Percentiles rank a stretch among this genome's conserved stretches.
Evolutionary conservation across 352 stramenopile genomes (phyloP).

Genomic region (Phytophthora hibernalis): DNA sequence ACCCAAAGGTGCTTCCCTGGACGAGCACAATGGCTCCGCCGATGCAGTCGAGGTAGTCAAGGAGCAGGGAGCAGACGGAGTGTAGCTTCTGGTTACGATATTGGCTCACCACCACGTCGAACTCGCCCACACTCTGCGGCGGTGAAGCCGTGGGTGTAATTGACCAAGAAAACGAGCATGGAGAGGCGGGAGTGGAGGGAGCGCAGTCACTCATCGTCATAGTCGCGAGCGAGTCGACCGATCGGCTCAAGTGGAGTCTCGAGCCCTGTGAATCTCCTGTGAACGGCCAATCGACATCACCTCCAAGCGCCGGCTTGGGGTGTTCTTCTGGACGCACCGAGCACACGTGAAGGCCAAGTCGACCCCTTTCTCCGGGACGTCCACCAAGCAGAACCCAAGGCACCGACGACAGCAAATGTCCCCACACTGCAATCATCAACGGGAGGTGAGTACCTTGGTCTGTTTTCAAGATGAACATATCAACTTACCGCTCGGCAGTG

Average conservation of each 20-base stretch:
- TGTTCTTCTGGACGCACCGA: constrained; percentile 65
- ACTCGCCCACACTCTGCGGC: constrained; percentile 34
- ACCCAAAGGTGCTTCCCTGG: constrained; percentile 71
- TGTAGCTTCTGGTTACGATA: constrained; percentile 76
- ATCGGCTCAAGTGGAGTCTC: constrained; percentile 32
- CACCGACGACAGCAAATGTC: constrained; percentile 77
- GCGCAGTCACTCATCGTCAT: constrained; percentile 33
- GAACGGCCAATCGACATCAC: constrained; percentile 57
- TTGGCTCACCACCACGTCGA: constrained; percentile 77
- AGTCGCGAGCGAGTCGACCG: constrained; percentile 30
- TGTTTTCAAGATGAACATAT: neutral
- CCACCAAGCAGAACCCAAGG: constrained; percentile 73
- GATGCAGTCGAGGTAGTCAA: constrained; percentile 78
- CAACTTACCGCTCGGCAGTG: constrained; percentile 71
- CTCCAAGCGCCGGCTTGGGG: constrained; percentile 51
- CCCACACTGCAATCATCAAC: constrained; percentile 53
- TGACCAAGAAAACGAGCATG: constrained; percentile 47
- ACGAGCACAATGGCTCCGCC: constrained; percentile 73
- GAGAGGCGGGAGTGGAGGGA: constrained; percentile 29
- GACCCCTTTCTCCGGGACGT: constrained; percentile 65
- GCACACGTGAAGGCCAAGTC: constrained; percentile 75
- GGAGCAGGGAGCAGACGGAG: constrained; percentile 68
- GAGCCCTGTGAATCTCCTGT: constrained; percentile 38
- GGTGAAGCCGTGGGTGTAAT: constrained; percentile 46
- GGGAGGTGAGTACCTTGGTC: constrained; percentile 25